A percentile compares a stretch with the other conserved stretches of the same genome.
Conservation (phyloP, 345 rosid species). For the Durio zibethinus region DNA sequence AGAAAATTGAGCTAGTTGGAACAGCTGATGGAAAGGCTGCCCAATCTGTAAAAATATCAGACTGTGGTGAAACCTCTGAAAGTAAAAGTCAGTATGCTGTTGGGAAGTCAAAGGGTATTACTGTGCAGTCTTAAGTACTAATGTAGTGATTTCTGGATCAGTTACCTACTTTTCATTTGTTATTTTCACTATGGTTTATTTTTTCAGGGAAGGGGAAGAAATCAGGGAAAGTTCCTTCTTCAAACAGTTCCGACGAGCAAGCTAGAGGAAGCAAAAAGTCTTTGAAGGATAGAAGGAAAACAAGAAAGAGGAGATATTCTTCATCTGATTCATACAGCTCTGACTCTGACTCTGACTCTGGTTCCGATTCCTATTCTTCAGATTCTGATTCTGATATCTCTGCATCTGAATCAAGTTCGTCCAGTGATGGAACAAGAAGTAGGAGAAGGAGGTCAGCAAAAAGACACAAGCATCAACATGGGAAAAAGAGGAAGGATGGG, state of each 20-base stretch:
- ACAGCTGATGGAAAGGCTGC: constrained; percentile 61
- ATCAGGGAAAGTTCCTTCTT: constrained; percentile 41
- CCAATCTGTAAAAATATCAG: constrained; percentile 57
- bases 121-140: background rate
- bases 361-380: constrained; percentile 38
- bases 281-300: constrained; percentile 48
- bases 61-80: constrained; percentile 65
- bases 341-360: constrained; percentile 63
- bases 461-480: constrained; percentile 39
- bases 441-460: constrained; percentile 60
- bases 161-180: background rate
- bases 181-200: constrained; percentile 20
- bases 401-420: constrained; percentile 63
- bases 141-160: background rate
- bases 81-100: constrained; percentile 43
- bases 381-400: constrained; percentile 43
- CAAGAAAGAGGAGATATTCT: constrained; percentile 70
- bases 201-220: constrained; percentile 61
- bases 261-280: constrained; percentile 46
- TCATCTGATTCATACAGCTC: constrained; percentile 80
- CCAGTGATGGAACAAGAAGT: constrained; percentile 63
- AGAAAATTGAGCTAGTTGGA: constrained; percentile 77
- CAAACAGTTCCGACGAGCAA: constrained; percentile 51
- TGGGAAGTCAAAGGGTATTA: constrained; percentile 56
- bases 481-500: constrained; percentile 46